These are phyloP conservation scores for Escallonia rubra DNA, from an alignment of 129 eudicot genomes.

Conservation along the genomic window DNA sequence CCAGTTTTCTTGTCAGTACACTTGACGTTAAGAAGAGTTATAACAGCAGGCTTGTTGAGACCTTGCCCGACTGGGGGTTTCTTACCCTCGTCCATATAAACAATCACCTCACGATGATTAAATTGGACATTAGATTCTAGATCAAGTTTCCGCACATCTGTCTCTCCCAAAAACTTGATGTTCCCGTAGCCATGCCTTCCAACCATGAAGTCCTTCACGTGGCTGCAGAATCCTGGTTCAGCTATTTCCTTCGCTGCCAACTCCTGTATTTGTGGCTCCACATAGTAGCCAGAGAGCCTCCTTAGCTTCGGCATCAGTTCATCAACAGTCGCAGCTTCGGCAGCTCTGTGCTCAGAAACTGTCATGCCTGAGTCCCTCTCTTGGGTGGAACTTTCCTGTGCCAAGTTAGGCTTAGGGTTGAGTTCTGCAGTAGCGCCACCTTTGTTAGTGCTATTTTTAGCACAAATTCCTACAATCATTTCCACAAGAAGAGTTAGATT, in stretches of 20 bases:
- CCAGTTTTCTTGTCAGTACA: constrained; percentile 58
- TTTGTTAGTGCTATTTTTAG: too few species aligned
- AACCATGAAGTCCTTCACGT: constrained; percentile 62
- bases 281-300: constrained; percentile 49
- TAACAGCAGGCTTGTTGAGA: constrained; percentile 73
- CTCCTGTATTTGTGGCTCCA: constrained; percentile 50
- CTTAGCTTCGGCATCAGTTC: constrained; percentile 44
- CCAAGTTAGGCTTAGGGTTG: neutral
- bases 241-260: constrained; percentile 42
- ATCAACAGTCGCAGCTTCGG: too few species aligned
- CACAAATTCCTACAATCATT: too few species aligned
- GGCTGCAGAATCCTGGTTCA: constrained; percentile 60
- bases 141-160: constrained; percentile 50
- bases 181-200: constrained; percentile 60
- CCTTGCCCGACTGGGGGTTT: constrained; percentile 68
- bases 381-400: neutral
- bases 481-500: too few species aligned
- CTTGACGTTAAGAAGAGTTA: constrained; percentile 62
- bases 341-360: neutral
- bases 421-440: constrained; percentile 1
- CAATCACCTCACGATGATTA: constrained; percentile 56
- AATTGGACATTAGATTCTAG: constrained; percentile 45
- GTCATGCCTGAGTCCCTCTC: neutral
- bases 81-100: constrained; percentile 54
- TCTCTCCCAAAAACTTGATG: constrained; percentile 61